Conservation (phyloP, 352 stramenopile genomes). For the Pythium oligandrum region DNA sequence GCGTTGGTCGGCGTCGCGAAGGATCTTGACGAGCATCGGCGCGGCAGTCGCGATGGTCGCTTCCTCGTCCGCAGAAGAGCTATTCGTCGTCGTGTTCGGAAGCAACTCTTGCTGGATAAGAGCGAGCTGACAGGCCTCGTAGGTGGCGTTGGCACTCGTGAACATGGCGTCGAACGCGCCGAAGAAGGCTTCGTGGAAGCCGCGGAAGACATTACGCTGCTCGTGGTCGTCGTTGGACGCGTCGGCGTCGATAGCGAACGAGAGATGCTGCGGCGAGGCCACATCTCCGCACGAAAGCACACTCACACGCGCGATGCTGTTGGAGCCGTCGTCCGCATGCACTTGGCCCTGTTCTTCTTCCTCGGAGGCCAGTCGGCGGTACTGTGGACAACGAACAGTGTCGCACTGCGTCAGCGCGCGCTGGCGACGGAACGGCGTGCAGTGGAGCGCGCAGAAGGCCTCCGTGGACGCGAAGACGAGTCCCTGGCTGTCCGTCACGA, state of each 20-base stretch:
- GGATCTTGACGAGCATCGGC: slow-evolving; percentile 54
- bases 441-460: slow-evolving; percentile 59
- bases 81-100: slow-evolving; percentile 24
- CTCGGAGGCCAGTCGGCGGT: neutral
- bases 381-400: slow-evolving; percentile 8
- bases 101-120: slow-evolving; percentile 25
- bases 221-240: slow-evolving; percentile 12
- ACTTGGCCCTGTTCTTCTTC: too few species aligned
- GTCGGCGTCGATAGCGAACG: slow-evolving; percentile 28
- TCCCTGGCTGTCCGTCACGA: slow-evolving; percentile 34
- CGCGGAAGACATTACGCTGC: slow-evolving; percentile 32
- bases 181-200: slow-evolving; percentile 63
- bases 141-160: slow-evolving; percentile 41
- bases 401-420: slow-evolving; percentile 9
- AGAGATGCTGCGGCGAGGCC: slow-evolving; percentile 21
- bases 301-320: slow-evolving; percentile 2
- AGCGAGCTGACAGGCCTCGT: slow-evolving; percentile 55
- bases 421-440: slow-evolving; percentile 19
- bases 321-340: too few species aligned
- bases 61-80: neutral
- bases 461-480: slow-evolving; percentile 38
- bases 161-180: slow-evolving; percentile 61
- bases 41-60: neutral
- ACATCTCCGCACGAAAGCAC: slow-evolving; percentile 33
- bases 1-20: slow-evolving; percentile 30